Conservation (phyloP, 352 stramenopile genomes). For the Pythium grandisporangium region DNA sequence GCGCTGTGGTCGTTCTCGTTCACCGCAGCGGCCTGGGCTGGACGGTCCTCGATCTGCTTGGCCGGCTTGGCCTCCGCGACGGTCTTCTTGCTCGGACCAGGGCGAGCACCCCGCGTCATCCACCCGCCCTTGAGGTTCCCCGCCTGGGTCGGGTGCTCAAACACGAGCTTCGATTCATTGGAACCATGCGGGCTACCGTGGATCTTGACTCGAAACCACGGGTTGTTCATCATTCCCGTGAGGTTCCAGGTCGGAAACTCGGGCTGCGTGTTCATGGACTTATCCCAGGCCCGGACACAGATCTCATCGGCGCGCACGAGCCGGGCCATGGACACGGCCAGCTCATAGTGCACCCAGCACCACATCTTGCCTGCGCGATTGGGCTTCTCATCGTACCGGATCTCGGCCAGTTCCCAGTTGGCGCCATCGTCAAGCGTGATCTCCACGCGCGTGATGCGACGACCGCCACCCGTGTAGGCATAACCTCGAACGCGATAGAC, state of each 20-base stretch:
- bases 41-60: too few relatives aligned
- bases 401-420: conserved; percentile 76
- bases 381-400: conserved; percentile 61
- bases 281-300: conserved; percentile 87
- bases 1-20: too few relatives aligned
- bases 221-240: conserved; percentile 93
- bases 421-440: conserved; percentile 75
- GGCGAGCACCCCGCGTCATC: conserved; percentile 75
- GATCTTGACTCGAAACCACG: conserved; percentile 80
- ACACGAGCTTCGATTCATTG: too few relatives aligned
- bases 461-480: conserved; percentile 88
- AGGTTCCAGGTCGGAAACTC: conserved; percentile 91
- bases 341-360: conserved; percentile 90
- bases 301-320: conserved; percentile 76
- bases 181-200: conserved; percentile 43
- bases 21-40: too few relatives aligned
- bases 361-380: conserved; percentile 88
- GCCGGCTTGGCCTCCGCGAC: too few relatives aligned
- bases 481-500: conserved; percentile 85
- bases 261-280: conserved; percentile 88
- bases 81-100: too few relatives aligned
- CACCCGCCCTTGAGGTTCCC: conserved; percentile 85
- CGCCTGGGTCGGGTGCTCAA: conserved; percentile 90
- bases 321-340: conserved; percentile 54
- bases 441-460: conserved; percentile 88